These are phyloP conservation scores for Wickerhamiella australiensis DNA, from an alignment of 805 yeast genomes.

Conservation along the genomic window DNA sequence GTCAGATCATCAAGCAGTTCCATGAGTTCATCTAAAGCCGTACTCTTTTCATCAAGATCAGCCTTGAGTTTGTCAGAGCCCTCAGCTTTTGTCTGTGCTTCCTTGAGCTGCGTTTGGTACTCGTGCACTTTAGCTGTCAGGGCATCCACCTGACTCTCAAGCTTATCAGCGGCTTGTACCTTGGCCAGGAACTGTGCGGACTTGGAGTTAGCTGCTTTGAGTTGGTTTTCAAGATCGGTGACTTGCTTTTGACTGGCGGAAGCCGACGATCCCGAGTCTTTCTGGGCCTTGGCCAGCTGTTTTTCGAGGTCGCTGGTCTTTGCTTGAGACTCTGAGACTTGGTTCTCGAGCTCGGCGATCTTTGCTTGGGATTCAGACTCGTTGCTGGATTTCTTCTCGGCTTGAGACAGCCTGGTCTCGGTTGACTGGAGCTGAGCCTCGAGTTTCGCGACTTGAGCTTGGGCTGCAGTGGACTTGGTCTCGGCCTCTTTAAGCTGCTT, in stretches of 20 bases:
- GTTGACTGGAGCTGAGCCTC: too few relatives aligned
- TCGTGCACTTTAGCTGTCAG: background rate
- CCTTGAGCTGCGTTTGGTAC: background rate
- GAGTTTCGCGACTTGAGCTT: background rate
- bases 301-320: too few relatives aligned
- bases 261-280: background rate
- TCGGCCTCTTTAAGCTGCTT: conserved; percentile 10
- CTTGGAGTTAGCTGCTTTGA: background rate
- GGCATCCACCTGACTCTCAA: conserved; percentile 4
- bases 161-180: background rate
- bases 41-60: conserved; percentile 24
- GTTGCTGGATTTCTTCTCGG: too few relatives aligned
- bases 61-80: conserved; percentile 8
- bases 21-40: conserved; percentile 64
- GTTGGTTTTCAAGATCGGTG: background rate
- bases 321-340: background rate
- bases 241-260: background rate
- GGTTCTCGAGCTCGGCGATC: background rate
- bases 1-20: conserved; percentile 66
- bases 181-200: background rate
- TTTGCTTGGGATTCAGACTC: background rate
- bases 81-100: background rate
- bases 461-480: background rate
- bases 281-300: background rate
- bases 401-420: too few relatives aligned